Conservation (phyloP, 306 rosid genomes). For the Cicer chorassanicum region DNA sequence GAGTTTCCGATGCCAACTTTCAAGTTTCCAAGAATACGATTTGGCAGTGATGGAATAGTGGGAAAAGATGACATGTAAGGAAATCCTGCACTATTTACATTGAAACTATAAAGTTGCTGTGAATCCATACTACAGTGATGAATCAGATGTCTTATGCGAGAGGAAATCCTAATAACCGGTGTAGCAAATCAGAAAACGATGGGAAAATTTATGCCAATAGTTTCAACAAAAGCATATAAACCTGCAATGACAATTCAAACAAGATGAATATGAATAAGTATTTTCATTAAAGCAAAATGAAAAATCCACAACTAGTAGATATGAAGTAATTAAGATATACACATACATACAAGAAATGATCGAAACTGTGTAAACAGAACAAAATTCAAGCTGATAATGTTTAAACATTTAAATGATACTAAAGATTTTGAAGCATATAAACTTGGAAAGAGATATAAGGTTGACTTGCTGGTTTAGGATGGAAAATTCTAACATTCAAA, state of each 20-base stretch:
- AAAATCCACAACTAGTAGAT: neutral
- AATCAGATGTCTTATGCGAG: slow-evolving; percentile 50
- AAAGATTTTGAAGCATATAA: neutral
- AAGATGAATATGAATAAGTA: slow-evolving; percentile 17
- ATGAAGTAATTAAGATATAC: neutral
- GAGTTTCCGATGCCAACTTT: slow-evolving; percentile 69
- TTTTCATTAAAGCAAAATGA: slow-evolving; percentile 19
- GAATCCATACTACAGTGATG: slow-evolving; percentile 74
- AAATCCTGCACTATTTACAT: slow-evolving; percentile 59
- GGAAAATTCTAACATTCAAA: too few species aligned
- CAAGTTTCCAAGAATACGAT: slow-evolving; percentile 64
- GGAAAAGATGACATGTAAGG: slow-evolving; percentile 65
- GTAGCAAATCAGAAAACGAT: slow-evolving; percentile 29
- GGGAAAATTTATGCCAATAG: slow-evolving; percentile 10
- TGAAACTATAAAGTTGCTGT: slow-evolving; percentile 60
- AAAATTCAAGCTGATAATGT: slow-evolving; percentile 22
- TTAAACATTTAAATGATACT: neutral
- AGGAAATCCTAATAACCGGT: slow-evolving; percentile 1
- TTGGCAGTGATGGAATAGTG: slow-evolving; percentile 60
- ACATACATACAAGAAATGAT: slow-evolving; percentile 1
- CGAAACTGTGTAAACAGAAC: neutral
- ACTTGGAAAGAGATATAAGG: neutral
- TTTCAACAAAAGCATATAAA: slow-evolving; percentile 33
- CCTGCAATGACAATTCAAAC: slow-evolving; percentile 55
- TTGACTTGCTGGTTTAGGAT: neutral